Base-by-base conservation (phyloP, 441 rosid species). In the Erodium trifolium region DNA sequence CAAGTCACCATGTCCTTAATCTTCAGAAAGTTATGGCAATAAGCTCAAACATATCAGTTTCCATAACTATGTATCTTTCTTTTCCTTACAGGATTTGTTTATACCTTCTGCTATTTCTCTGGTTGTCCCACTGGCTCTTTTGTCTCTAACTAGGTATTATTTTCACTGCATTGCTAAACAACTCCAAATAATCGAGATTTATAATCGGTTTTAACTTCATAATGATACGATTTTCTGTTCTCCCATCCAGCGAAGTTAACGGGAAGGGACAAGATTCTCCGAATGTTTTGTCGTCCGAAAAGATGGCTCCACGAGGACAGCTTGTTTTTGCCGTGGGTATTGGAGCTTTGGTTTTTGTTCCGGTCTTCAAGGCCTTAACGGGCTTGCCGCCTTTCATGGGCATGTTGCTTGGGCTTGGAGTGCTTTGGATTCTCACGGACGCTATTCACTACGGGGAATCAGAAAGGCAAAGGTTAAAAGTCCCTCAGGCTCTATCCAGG, bases 311-410 rank as follows among this genome's bases (percentile, higher is more conserved):
- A 37, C 81, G 96, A 76, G 98, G 97, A 68, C 75, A 80, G 80
- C 89, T 93, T 68, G 97, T 91, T 65, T 88, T 91, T 69, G 69
- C 85, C 45, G 92, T 88, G 68, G 96, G 97, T 67, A 31, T 93
- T 16, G 97, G 95, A 57, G 97, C 99, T 71, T 77, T 93, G 73
- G 62, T 91, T 62, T 93, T 88, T 85, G 99, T 91, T 80, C 97
- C 97, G 2, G 88, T 91, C 68, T 93, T 93, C 78, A 93, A 89
- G 82, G 86, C 96, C 78, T 74, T 93, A 60, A 93, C 97, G 5
- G 97, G 98, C 71, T 79, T 93, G 82, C 98, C 96, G 78, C 98
- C 98, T 63, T 91, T 76, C 82, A 88, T 93, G 95, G 98, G 96
- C n/a, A 88, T 93, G 74, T 85, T 93, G 76, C 81, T 93, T 14